These are phyloP conservation scores for Mycena kentingensis DNA, from an alignment of 768 basidiomycete species.

Conservation along the genomic window DNA sequence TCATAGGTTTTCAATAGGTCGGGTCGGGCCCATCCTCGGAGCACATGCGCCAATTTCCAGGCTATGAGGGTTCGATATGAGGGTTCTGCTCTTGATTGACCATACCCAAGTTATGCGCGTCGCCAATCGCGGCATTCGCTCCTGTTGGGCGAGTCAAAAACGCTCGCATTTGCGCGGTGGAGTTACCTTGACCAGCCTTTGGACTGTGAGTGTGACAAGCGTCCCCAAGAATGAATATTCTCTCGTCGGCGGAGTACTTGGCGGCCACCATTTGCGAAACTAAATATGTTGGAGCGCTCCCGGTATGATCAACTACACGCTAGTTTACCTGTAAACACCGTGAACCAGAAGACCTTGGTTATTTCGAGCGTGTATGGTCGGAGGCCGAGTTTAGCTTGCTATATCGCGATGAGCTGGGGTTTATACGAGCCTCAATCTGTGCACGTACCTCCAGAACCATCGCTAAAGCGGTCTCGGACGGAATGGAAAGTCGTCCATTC, in stretches of 20 bases:
- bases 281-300: not conserved
- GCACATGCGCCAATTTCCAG: conserved; percentile 51
- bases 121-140: conserved; percentile 36
- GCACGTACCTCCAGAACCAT: conserved; percentile 3
- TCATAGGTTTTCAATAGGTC: conserved; percentile 45
- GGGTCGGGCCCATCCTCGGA: conserved; percentile 41
- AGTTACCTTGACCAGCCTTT: conserved; percentile 17
- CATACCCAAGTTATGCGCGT: conserved; percentile 39
- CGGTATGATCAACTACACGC: not conserved
- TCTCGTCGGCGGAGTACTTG: conserved; percentile 32
- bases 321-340: conserved; percentile 34
- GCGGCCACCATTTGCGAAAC: conserved; percentile 36
- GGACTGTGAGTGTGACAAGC: conserved; percentile 32
- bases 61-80: conserved; percentile 22
- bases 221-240: conserved; percentile 44
- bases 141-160: conserved; percentile 27
- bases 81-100: not conserved
- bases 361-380: conserved; percentile 2
- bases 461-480: not conserved
- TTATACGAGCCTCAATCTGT: not conserved
- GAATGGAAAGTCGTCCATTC: not conserved
- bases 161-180: not conserved
- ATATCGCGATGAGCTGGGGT: not conserved
- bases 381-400: conserved; percentile 1
- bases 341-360: conserved; percentile 32